Conservation (phyloP, 169 alveolate species). For the Plasmodium vivax region DNA sequence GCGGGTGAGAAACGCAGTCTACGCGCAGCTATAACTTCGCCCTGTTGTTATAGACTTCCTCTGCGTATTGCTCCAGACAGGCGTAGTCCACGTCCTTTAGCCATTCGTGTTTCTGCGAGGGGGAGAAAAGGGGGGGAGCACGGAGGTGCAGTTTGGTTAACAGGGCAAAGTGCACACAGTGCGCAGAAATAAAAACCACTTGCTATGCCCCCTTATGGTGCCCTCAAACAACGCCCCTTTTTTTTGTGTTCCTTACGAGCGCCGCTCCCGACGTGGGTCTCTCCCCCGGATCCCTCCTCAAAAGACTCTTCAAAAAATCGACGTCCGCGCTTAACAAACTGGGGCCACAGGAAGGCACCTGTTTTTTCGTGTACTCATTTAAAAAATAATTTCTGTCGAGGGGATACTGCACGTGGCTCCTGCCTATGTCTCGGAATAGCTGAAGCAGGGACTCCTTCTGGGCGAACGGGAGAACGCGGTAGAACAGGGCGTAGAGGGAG, state of each 20-base stretch:
- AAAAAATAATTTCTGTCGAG: conserved; percentile 27
- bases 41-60: conserved; percentile 26
- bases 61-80: conserved; percentile 8
- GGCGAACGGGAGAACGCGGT: conserved; percentile 26
- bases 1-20: neutral
- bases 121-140: neutral
- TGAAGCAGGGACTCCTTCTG: neutral
- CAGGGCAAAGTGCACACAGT: neutral
- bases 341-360: neutral
- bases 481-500: conserved; percentile 38
- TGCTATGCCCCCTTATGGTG: neutral
- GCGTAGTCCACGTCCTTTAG: conserved; percentile 3
- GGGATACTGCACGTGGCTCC: conserved; percentile 21
- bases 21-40: conserved; percentile 21
- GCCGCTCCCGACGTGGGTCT: neutral
- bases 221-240: neutral
- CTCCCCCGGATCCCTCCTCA: conserved; percentile 25
- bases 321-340: conserved; percentile 21
- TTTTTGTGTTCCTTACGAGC: neutral
- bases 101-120: conserved; percentile 38
- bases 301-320: conserved; percentile 25
- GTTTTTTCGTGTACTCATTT: conserved; percentile 11
- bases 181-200: neutral
- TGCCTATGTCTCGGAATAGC: conserved; percentile 33
- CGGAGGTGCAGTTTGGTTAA: neutral